Conservation (phyloP, 805 yeast genomes). For the Starmerella apis region DNA sequence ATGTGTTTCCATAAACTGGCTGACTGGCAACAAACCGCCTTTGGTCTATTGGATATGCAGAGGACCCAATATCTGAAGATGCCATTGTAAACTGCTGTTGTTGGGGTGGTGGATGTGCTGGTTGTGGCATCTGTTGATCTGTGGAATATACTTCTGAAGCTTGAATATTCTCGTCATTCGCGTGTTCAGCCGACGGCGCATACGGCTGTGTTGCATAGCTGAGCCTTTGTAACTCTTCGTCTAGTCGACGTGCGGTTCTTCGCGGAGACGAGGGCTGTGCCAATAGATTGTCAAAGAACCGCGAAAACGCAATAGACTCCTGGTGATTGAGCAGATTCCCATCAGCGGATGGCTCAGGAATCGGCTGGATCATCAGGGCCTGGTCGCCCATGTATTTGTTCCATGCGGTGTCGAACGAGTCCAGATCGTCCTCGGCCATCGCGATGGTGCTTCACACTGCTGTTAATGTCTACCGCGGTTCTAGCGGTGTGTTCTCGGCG, state of each 20-base stretch:
- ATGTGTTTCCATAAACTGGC: background rate
- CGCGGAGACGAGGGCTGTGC: slow-evolving; percentile 20
- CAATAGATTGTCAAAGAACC: slow-evolving; percentile 24
- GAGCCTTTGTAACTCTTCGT: slow-evolving; percentile 19
- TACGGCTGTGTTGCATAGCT: background rate
- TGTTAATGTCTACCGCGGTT: background rate
- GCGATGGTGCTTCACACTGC: background rate
- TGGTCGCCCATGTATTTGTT: slow-evolving; percentile 9
- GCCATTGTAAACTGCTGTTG: background rate
- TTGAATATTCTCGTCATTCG: background rate
- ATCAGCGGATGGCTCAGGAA: slow-evolving; percentile 2
- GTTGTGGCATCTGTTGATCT: background rate
- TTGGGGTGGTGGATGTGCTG: background rate
- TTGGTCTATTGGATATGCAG: background rate
- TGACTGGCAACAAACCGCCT: background rate
- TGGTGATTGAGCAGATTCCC: slow-evolving; percentile 19
- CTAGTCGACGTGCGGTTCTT: slow-evolving; percentile 11
- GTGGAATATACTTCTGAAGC: background rate
- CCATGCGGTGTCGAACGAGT: slow-evolving; percentile 5
- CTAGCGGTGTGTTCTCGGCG: background rate
- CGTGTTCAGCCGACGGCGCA: background rate
- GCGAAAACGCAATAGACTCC: slow-evolving; percentile 23
- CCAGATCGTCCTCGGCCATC: slow-evolving; percentile 7
- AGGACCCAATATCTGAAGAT: background rate
- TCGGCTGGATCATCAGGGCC: background rate